Evolutionary conservation across 768 basidiomycete genomes (phyloP).

Genomic region (Coprinopsis cinerea): DNA sequence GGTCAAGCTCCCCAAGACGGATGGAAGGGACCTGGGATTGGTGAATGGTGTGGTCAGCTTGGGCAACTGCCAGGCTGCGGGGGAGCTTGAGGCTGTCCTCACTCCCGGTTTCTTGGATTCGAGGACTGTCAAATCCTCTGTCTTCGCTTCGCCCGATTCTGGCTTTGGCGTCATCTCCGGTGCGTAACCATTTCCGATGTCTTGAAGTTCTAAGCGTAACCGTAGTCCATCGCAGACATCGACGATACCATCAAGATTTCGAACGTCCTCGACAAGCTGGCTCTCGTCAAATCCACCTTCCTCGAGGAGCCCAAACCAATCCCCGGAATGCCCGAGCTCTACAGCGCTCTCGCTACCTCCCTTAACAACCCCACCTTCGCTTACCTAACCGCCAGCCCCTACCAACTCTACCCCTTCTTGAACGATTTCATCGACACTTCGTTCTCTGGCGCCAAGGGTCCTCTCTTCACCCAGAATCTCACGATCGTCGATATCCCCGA

Average conservation of each 20-base stretch:
- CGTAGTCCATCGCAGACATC: conserved; percentile 24
- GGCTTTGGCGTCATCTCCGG: conserved; percentile 42
- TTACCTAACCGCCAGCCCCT: conserved; percentile 39
- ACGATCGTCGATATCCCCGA: conserved; percentile 26
- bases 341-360: conserved; percentile 28
- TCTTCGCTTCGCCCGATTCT: conserved; percentile 31
- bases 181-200: conserved; percentile 14
- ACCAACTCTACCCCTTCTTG: conserved; percentile 42
- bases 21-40: conserved; percentile 29
- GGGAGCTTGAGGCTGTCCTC: conserved; percentile 17
- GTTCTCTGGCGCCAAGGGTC: conserved; percentile 30
- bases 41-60: conserved; percentile 25
- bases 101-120: conserved; percentile 15
- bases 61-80: conserved; percentile 22
- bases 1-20: conserved; percentile 23
- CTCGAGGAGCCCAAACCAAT: conserved; percentile 35
- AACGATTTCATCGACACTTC: conserved; percentile 31
- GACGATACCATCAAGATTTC: conserved; percentile 41
- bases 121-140: conserved; percentile 20
- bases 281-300: conserved; percentile 32
- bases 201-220: neutral
- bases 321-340: conserved; percentile 43
- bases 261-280: conserved; percentile 29
- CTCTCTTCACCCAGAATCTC: conserved; percentile 33
- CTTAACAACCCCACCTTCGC: conserved; percentile 35